Base-by-base conservation (phyloP, 2,329 filamentous ascomycete species). In the Xenoacremonium recifei region DNA sequence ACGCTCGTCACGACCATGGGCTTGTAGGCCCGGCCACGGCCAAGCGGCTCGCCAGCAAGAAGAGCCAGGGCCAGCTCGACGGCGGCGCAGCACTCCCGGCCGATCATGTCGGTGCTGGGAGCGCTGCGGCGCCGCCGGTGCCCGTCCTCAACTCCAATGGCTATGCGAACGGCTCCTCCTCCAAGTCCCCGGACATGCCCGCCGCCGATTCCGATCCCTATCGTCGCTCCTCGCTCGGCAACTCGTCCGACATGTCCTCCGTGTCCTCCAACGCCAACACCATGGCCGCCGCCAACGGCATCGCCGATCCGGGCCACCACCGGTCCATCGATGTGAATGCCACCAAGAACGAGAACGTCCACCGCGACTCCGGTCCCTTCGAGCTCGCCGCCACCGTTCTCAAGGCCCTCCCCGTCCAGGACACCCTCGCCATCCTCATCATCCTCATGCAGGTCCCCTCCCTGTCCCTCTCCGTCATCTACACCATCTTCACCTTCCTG, bases 371-470 rank as follows among this genome's bases (percentile, higher is more conserved):
- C 40, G 86, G 86, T 45, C 82, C 87, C 35, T 70, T 95, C 54
- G 84, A 87, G 57, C 75, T 95, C 51, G 85, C 87, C 50, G 80
- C 88, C 54, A 96, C 90, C 41, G 92, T 97, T 57, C 80, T 97
- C 63, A 84, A 83, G 59, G 89, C 90, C 39, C 92, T 91, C 59
- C 92, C 92, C 40, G 82, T 96, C 61, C 87, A 89, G 70, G 92
- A 97, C 70, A 96, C 92, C 47, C 89, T 96, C 68, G 90, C 92
- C 63, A 96, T 97, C 60, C 82, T 97, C 65, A 96, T 96, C 68
- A 87, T 96, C 58, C 80, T 97, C 54, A 87, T 96, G 68, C 91
- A 95, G 63, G 82, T 96, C 9, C 91, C 92, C 21, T 89, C 91
- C 17, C 84, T 92, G 58, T 84, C 92, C 44, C 78, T 96, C 58